phyloP scores from a whole-genome alignment of 2,329 filamentous ascomycete species.

The Chaetoscypha palmicola region DNA sequence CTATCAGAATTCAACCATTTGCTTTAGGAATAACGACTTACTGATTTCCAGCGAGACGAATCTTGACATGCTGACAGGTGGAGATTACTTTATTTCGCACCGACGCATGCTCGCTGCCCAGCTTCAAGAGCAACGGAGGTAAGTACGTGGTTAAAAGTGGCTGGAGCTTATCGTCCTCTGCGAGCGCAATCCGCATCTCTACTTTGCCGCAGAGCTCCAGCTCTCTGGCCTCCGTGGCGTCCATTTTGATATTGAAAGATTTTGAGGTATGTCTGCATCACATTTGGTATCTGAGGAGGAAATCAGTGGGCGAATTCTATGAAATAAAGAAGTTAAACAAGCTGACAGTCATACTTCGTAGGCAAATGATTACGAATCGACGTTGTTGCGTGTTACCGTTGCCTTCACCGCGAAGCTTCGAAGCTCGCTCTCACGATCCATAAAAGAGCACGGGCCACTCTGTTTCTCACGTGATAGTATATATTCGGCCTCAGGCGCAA shows the following conservation, averaged over 20 bases:
- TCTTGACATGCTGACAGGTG: constrained; percentile 66
- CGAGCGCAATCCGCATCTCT: constrained; percentile 64
- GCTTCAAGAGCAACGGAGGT: constrained; percentile 75
- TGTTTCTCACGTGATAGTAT: no score
- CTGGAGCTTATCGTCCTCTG: constrained; percentile 78
- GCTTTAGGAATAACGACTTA: constrained; percentile 14
- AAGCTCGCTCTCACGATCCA: no score
- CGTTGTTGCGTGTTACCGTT: neutral
- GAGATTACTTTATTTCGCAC: constrained; percentile 76
- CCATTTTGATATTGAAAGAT: constrained; percentile 7
- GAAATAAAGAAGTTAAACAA: no score
- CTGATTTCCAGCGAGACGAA: constrained; percentile 35
- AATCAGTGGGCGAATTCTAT: no score
- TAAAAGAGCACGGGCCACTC: no score
- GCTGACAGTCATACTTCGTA: neutral
- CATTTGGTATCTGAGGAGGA: no score
- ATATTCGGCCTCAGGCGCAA: no score
- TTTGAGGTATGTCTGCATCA: constrained; percentile 6
- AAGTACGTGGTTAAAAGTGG: constrained; percentile 72
- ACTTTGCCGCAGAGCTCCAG: constrained; percentile 77
- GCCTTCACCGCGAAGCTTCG: no score
- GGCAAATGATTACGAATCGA: neutral
- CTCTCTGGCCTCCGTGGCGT: constrained; percentile 42
- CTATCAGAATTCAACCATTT: constrained; percentile 5
- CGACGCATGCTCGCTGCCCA: constrained; percentile 69